A percentile compares a stretch with the other conserved stretches of the same genome.
Evolutionary conservation across 2,329 filamentous ascomycete genomes (phyloP).

Genomic region (Aspergillus tamarii): DNA sequence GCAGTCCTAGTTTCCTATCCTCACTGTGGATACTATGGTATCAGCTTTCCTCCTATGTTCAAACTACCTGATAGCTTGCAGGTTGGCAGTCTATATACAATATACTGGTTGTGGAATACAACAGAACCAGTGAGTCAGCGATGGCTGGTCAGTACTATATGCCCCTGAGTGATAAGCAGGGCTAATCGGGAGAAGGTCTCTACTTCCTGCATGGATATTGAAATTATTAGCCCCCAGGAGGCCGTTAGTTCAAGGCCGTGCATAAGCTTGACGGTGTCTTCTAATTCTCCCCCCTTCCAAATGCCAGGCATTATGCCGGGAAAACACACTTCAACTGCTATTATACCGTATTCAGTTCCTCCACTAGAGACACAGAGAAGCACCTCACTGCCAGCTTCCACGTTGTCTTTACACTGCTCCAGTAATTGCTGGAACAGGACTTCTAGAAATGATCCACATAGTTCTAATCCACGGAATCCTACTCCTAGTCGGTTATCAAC

Average conservation of each 20-base stretch:
- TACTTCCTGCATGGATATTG: conserved; percentile 3
- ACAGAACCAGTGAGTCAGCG: not conserved
- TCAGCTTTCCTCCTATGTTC: not conserved
- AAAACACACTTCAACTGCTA: not conserved
- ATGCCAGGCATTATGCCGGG: too few relatives aligned
- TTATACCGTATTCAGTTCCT: not conserved
- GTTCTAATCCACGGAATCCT: not conserved
- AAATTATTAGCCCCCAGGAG: not conserved
- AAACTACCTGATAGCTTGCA: not conserved
- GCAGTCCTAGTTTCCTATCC: too few relatives aligned
- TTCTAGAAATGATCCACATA: not conserved
- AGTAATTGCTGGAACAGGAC: not conserved
- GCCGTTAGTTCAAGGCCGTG: too few relatives aligned
- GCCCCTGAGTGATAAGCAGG: not conserved
- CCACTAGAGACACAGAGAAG: not conserved
- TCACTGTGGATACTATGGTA: not conserved
- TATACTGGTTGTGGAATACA: conserved; percentile 4
- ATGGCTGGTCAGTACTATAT: not conserved
- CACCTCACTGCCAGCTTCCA: not conserved
- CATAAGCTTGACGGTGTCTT: too few relatives aligned
- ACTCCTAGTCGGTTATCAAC: not conserved
- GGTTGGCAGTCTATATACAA: not conserved
- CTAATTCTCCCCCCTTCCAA: too few relatives aligned
- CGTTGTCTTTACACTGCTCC: not conserved
- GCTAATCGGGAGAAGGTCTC: not conserved